phyloP scores from a whole-genome alignment of 2,329 filamentous ascomycete species.

The Clonostachys chloroleuca region DNA sequence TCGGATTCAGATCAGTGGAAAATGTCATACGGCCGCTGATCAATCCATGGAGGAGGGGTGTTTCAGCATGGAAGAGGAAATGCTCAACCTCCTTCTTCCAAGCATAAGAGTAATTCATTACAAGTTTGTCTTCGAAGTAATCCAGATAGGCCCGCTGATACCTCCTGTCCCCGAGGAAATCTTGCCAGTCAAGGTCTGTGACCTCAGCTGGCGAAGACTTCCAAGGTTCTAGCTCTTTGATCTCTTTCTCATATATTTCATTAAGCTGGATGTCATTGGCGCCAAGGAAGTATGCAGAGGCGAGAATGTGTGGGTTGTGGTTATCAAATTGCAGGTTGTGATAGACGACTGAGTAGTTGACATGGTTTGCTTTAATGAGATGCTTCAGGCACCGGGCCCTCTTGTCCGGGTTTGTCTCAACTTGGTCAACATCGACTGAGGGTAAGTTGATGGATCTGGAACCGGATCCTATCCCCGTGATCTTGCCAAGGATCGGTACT shows the following conservation, averaged over 20 bases:
- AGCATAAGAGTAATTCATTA: conserved; percentile 68
- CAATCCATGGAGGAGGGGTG: conserved; percentile 77
- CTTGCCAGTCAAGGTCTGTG: conserved; percentile 77
- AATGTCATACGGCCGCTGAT: conserved; percentile 66
- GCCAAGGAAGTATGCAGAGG: conserved; percentile 81
- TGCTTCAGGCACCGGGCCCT: conserved; percentile 82
- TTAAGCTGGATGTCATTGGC: conserved; percentile 70
- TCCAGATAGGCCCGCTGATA: conserved; percentile 92
- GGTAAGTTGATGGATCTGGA: conserved; percentile 49
- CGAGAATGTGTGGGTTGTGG: conserved; percentile 76
- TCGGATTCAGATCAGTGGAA: background rate
- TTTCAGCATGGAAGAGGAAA: conserved; percentile 69
- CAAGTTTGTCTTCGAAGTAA: conserved; percentile 91
- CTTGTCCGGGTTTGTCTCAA: conserved; percentile 78
- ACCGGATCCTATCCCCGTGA: conserved; percentile 13
- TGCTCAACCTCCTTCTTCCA: conserved; percentile 76
- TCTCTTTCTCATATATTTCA: conserved; percentile 74
- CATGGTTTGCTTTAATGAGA: conserved; percentile 85
- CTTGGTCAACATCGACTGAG: conserved; percentile 68
- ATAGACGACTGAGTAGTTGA: conserved; percentile 81
- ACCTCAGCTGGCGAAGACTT: conserved; percentile 80
- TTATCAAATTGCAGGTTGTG: conserved; percentile 75
- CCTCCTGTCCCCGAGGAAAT: conserved; percentile 71
- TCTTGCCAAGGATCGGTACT: conserved; percentile 18
- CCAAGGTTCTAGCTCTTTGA: conserved; percentile 74